Percentiles rank a stretch among this genome's conserved stretches.
phyloP scores from a whole-genome alignment of 2,329 filamentous ascomycete species.

The Ilyonectria sp. region DNA sequence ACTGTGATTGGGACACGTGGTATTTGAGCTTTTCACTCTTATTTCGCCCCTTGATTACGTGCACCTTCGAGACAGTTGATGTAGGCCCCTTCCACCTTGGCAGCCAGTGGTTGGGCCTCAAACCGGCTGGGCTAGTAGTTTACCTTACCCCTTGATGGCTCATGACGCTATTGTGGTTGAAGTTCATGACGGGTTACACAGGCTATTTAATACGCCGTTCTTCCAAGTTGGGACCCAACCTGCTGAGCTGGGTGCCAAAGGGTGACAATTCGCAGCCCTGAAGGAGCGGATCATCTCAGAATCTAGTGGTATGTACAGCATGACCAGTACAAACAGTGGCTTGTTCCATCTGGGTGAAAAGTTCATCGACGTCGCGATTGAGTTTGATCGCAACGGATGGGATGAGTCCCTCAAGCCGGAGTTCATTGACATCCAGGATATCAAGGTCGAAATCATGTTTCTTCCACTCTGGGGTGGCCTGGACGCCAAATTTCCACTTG shows the following conservation, averaged over 20 bases:
- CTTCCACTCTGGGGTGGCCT: slow-evolving; percentile 79
- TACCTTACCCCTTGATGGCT: slow-evolving; percentile 75
- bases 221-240: slow-evolving; percentile 78
- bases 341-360: slow-evolving; percentile 87
- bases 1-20: slow-evolving; percentile 82
- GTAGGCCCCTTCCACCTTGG: slow-evolving; percentile 75
- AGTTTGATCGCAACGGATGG: slow-evolving; percentile 82
- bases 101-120: slow-evolving; percentile 77
- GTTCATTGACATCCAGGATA: slow-evolving; percentile 86
- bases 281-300: slow-evolving; percentile 81
- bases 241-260: slow-evolving; percentile 33
- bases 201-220: slow-evolving; percentile 85
- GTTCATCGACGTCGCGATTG: slow-evolving; percentile 86
- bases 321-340: slow-evolving; percentile 87
- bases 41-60: slow-evolving; percentile 79
- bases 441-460: slow-evolving; percentile 89
- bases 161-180: slow-evolving; percentile 81
- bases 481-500: slow-evolving; percentile 88
- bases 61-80: slow-evolving; percentile 74
- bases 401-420: slow-evolving; percentile 87
- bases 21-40: slow-evolving; percentile 83
- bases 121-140: slow-evolving; percentile 76
- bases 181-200: slow-evolving; percentile 81
- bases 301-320: slow-evolving; percentile 83
- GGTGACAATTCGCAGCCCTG: slow-evolving; percentile 82